Percentiles rank a stretch among this genome's conserved stretches.
Evolutionary conservation across 2,329 filamentous ascomycete genomes (phyloP).

Genomic region (Cladosporium sphaerospermum): DNA sequence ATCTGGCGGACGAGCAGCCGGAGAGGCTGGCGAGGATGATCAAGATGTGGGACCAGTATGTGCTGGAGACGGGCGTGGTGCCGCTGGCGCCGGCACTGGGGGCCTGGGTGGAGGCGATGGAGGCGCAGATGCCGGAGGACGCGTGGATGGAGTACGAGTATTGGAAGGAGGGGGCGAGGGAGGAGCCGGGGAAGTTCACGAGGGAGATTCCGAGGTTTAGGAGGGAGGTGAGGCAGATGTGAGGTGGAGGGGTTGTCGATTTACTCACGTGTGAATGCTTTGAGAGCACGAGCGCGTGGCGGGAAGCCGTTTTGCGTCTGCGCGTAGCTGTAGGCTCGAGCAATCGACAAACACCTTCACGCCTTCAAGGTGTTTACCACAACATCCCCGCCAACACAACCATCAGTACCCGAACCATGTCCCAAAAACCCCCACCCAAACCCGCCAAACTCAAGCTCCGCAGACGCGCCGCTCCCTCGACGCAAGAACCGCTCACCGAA

Average conservation of each 20-base stretch:
- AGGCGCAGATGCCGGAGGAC: constrained; percentile 60
- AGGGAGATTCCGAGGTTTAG: constrained; percentile 28
- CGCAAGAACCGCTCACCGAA: too few relatives aligned
- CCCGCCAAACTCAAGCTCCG: too few relatives aligned
- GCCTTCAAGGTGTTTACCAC: background rate
- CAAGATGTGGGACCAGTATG: constrained; percentile 52
- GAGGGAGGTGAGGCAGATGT: constrained; percentile 22
- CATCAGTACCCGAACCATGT: too few relatives aligned
- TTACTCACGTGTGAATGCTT: background rate
- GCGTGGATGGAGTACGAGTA: constrained; percentile 63
- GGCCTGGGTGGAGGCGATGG: constrained; percentile 53
- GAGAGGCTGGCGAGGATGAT: constrained; percentile 45
- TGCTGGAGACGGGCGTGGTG: constrained; percentile 54
- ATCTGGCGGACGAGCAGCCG: constrained; percentile 31
- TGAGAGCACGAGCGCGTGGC: background rate
- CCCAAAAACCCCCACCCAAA: too few relatives aligned
- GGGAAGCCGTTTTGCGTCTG: background rate
- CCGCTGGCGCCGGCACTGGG: constrained; percentile 54
- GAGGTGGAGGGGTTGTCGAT: background rate
- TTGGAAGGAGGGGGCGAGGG: constrained; percentile 50
- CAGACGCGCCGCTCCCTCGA: too few relatives aligned
- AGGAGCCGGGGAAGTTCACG: constrained; percentile 31
- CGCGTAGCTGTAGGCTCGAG: background rate
- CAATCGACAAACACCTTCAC: background rate
- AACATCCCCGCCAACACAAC: background rate